phyloP scores from a whole-genome alignment of 2,329 filamentous ascomycete species.

The Exutisphaerella laricina region DNA sequence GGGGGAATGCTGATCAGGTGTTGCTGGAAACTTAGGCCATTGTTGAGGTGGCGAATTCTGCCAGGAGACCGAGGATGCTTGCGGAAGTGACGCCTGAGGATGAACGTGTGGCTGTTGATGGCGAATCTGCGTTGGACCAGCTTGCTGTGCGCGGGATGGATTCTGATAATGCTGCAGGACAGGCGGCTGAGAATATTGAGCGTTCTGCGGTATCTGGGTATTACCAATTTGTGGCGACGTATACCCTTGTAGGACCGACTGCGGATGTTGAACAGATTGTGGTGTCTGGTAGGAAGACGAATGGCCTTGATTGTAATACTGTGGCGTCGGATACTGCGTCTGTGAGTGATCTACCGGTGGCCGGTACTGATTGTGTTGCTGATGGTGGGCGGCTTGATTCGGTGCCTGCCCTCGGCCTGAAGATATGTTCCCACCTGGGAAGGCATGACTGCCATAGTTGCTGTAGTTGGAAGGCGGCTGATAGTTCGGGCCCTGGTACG shows the following conservation, averaged over 20 bases:
- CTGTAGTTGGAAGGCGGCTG: constrained; percentile 10
- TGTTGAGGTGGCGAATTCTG: neutral
- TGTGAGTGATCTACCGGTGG: constrained; percentile 8
- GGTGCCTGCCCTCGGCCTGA: neutral
- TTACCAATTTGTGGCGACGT: constrained; percentile 14
- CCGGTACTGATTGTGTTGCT: constrained; percentile 3
- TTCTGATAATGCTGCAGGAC: constrained; percentile 16
- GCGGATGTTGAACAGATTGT: constrained; percentile 10
- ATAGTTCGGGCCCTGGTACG: constrained; percentile 15
- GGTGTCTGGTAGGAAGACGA: constrained; percentile 18
- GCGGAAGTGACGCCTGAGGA: neutral
- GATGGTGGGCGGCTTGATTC: neutral
- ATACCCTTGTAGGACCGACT: constrained; percentile 11
- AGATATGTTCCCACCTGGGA: constrained; percentile 10
- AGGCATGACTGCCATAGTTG: constrained; percentile 6
- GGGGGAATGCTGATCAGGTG: neutral
- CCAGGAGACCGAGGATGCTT: neutral
- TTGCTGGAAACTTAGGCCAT: neutral
- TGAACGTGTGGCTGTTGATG: constrained; percentile 11
- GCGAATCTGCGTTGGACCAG: constrained; percentile 4
- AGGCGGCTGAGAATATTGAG: constrained; percentile 18
- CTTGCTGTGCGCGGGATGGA: constrained; percentile 11
- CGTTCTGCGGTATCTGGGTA: constrained; percentile 7
- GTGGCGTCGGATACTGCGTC: constrained; percentile 13
- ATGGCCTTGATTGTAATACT: constrained; percentile 15